Base-by-base conservation (phyloP, 2,329 filamentous ascomycete genomes). In the Xylaria sp. region DNA sequence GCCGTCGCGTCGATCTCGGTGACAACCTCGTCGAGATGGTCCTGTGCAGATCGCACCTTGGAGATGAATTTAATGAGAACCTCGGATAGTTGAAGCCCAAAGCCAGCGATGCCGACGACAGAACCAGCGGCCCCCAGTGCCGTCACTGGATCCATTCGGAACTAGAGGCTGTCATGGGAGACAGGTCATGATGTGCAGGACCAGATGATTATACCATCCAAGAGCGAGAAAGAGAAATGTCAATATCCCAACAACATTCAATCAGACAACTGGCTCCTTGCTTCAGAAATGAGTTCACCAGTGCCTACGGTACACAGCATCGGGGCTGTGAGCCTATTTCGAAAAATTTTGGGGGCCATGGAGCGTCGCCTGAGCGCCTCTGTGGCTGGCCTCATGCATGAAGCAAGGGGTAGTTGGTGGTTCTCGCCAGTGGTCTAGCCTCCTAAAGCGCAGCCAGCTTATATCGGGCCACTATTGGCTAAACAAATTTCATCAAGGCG, bases 131-230 rank as follows among this genome's bases (percentile, higher is more conserved):
- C 48, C 41, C 57, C 52, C 10, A 53, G 27, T 11, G 35, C 47
- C 6, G 47, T 37, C 9, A 60, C 29, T 11, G 41, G 37, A 49
- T 63, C 57, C 57, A 54, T 57, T 44, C 37, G 31, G 47, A 46
- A n/a, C 27, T 37, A n/a, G 29, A 15, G 17, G 21, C 37, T 9
- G 19, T 37, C 46, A 10, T 58, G 5, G 35, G 21, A 38, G 38
- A 52, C 23, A 15, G 15, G 17, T 17, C n/a, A 23, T 31, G 17
- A 9, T 13, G 37, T 21, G 29, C 4, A n/a, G 15, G 8, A 8
- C 2, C 3, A 23, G 13, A 15, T 10, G 1, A 4, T 44, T 25
- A 21, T 23, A 23, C 38, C 6, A 3, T 35, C 29, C n/a, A 9
- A 23, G 17, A 13, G n/a, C 7, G 4, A 23, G 17, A 13, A 21